These are phyloP conservation scores for Boletus reticulatus DNA, from an alignment of 768 basidiomycete species.

Conservation along the genomic window DNA sequence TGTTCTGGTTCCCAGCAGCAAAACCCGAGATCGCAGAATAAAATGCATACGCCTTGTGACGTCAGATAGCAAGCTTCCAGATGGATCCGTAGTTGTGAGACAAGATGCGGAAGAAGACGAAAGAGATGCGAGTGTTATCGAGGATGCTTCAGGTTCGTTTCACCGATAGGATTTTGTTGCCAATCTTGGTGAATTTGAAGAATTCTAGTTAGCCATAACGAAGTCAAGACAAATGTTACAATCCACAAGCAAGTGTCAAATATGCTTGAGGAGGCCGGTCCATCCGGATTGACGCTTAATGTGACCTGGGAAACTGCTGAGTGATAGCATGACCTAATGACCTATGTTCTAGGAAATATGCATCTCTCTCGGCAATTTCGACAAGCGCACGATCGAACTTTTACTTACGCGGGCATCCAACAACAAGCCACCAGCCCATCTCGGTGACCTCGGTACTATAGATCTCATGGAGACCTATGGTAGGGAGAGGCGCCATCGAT, in stretches of 20 bases:
- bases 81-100: slow-evolving; percentile 34
- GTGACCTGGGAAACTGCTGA: slow-evolving; percentile 36
- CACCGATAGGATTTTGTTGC: background rate
- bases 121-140: slow-evolving; percentile 28
- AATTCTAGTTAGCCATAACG: slow-evolving; percentile 34
- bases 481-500: slow-evolving; percentile 83
- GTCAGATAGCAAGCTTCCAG: slow-evolving; percentile 35
- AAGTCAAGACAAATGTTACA: slow-evolving; percentile 58
- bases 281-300: slow-evolving; percentile 68
- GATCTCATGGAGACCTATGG: slow-evolving; percentile 79
- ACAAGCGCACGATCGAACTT: slow-evolving; percentile 82
- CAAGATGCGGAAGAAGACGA: slow-evolving; percentile 44
- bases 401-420: slow-evolving; percentile 68
- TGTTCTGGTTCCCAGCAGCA: slow-evolving; percentile 62
- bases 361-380: slow-evolving; percentile 60
- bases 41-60: slow-evolving; percentile 68
- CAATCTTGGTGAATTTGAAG: background rate
- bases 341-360: slow-evolving; percentile 55
- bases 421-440: slow-evolving; percentile 62
- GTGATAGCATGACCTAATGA: slow-evolving; percentile 2
- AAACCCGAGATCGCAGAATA: slow-evolving; percentile 44
- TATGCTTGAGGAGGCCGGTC: slow-evolving; percentile 65
- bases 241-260: slow-evolving; percentile 81
- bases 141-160: slow-evolving; percentile 33
- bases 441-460: slow-evolving; percentile 67